These are phyloP conservation scores for Choiromyces venosus DNA, from an alignment of 495 filamentous ascomycete genomes.

Conservation along the genomic window DNA sequence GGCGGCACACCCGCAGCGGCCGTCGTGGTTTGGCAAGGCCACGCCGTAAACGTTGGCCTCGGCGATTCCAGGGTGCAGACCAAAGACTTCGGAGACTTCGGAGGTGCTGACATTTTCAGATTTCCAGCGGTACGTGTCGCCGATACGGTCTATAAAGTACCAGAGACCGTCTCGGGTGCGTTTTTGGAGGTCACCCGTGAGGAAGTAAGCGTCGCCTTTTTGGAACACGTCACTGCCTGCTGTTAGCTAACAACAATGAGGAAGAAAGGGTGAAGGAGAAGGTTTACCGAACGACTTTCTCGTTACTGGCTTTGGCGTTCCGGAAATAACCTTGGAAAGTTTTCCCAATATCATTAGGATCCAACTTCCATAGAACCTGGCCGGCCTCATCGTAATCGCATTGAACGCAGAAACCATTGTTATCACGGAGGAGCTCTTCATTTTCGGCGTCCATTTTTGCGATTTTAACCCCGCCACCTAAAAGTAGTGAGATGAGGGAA, in stretches of 20 bases:
- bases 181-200: constrained; percentile 75
- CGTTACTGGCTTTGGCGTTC: constrained; percentile 65
- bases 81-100: constrained; percentile 71
- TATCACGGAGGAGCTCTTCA: constrained; percentile 64
- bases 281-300: constrained; percentile 62
- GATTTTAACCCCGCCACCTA: constrained; percentile 52
- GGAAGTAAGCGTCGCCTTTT: constrained; percentile 82
- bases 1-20: constrained; percentile 76
- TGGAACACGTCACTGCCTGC: constrained; percentile 55
- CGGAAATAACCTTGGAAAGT: constrained; percentile 85
- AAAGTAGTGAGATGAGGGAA: constrained; percentile 52
- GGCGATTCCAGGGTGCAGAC: constrained; percentile 58
- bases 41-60: constrained; percentile 92
- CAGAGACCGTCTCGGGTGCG: constrained; percentile 66
- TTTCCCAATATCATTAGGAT: constrained; percentile 56
- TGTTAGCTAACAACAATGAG: background rate
- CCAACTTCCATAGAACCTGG: constrained; percentile 71
- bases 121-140: constrained; percentile 95
- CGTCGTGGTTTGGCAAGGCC: constrained; percentile 73
- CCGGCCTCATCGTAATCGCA: constrained; percentile 62
- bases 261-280: background rate
- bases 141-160: constrained; percentile 85
- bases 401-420: constrained; percentile 61
- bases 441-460: constrained; percentile 69
- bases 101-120: constrained; percentile 85